Conservation (phyloP, 2,329 filamentous ascomycete genomes). For the Xylariomycetidae sp. region DNA sequence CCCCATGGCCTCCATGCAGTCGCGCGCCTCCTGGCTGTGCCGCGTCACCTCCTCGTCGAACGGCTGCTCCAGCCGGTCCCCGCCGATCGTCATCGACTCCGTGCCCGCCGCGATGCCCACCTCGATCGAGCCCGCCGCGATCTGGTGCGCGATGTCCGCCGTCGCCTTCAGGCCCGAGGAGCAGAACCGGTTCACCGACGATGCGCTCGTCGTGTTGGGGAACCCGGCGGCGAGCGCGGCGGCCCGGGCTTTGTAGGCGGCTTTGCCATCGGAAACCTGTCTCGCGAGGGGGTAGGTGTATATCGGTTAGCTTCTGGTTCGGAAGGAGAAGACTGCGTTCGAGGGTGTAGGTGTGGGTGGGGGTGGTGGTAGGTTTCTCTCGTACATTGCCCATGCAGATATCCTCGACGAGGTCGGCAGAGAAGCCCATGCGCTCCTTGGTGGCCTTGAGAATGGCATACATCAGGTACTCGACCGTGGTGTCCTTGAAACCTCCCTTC, state of each 20-base stretch:
- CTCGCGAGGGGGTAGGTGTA: no score
- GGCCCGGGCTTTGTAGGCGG: slow-evolving; percentile 86
- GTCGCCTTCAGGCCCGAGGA: slow-evolving; percentile 93
- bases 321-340: no score
- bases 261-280: slow-evolving; percentile 77
- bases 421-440: slow-evolving; percentile 66
- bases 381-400: slow-evolving; percentile 87
- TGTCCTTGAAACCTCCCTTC: slow-evolving; percentile 96
- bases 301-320: no score
- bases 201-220: slow-evolving; percentile 81
- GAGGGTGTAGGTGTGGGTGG: background rate
- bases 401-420: slow-evolving; percentile 80
- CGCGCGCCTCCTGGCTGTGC: slow-evolving; percentile 68
- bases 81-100: slow-evolving; percentile 77
- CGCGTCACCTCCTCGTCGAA: slow-evolving; percentile 73
- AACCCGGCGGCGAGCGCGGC: slow-evolving; percentile 88
- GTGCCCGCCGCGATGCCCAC: slow-evolving; percentile 83
- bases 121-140: slow-evolving; percentile 74
- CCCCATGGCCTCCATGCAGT: slow-evolving; percentile 95
- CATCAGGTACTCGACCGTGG: slow-evolving; percentile 78
- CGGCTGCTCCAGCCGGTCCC: slow-evolving; percentile 64
- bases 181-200: slow-evolving; percentile 91
- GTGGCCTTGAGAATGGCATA: slow-evolving; percentile 79
- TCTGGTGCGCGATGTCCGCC: slow-evolving; percentile 90
- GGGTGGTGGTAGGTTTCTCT: slow-evolving; percentile 9